Evolutionary conservation across 2,329 filamentous ascomycete species (phyloP).

Genomic region (Cryphonectria carpinicola): DNA sequence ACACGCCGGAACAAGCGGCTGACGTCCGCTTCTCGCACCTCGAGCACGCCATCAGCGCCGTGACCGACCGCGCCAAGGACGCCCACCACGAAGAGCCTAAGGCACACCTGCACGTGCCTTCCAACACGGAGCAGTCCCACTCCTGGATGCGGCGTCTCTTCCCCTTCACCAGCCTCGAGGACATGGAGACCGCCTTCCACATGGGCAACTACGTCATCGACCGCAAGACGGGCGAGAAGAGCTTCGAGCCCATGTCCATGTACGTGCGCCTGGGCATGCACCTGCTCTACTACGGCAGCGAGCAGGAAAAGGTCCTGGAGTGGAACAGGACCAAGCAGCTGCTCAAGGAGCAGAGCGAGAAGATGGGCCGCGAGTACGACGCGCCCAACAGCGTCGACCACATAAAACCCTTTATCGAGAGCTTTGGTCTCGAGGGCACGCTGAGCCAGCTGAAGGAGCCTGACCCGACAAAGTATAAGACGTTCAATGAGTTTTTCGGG

Average conservation of each 20-base stretch:
- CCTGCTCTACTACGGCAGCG: conserved; percentile 46
- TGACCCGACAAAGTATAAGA: conserved; percentile 42
- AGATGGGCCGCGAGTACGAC: conserved; percentile 47
- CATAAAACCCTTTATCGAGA: conserved; percentile 45
- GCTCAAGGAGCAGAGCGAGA: conserved; percentile 42
- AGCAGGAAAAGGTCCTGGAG: conserved; percentile 43
- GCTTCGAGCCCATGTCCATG: conserved; percentile 46
- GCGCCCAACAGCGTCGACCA: conserved; percentile 39
- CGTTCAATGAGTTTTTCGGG: conserved; percentile 49
- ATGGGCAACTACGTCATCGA: conserved; percentile 49
- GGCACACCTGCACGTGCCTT: conserved; percentile 28
- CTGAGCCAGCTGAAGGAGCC: conserved; percentile 42
- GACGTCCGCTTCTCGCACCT: conserved; percentile 12
- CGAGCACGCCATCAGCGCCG: conserved; percentile 10
- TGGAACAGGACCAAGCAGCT: conserved; percentile 39
- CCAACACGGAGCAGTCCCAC: conserved; percentile 28
- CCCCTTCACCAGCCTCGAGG: conserved; percentile 34
- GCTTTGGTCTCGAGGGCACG: conserved; percentile 39
- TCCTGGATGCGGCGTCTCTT: conserved; percentile 31
- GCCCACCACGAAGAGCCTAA: conserved; percentile 19
- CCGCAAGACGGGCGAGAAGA: conserved; percentile 43
- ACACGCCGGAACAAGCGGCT: conserved; percentile 16
- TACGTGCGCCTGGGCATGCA: conserved; percentile 49
- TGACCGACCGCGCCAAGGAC: conserved; percentile 16
- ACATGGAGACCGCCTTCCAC: conserved; percentile 42